phyloP scores from a whole-genome alignment of 1,139 yeast genomes.

The Geotrichum fermentans region DNA sequence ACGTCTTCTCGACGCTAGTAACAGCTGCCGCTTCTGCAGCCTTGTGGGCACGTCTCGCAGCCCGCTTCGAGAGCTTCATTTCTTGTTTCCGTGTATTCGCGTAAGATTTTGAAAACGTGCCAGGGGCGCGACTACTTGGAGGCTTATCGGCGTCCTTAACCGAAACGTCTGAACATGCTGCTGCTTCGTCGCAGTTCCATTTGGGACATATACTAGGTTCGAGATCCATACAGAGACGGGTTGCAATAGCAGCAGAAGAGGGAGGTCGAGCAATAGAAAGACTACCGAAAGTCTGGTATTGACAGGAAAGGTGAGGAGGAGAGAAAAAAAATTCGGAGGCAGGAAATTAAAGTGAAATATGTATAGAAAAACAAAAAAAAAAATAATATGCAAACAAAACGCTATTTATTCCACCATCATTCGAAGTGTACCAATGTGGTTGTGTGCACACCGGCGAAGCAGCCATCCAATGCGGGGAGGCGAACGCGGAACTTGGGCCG shows the following conservation, averaged over 20 bases:
- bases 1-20: not conserved
- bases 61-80: not conserved
- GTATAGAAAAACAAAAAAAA: not conserved
- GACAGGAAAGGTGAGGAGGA: not conserved
- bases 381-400: not conserved
- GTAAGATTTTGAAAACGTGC: slow-evolving; percentile 31
- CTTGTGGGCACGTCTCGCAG: not conserved
- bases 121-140: slow-evolving; percentile 35
- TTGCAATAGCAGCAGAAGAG: not conserved
- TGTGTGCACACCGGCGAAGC: too few species aligned
- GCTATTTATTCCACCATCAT: not conserved
- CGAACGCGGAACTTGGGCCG: too few species aligned
- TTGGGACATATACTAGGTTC: slow-evolving; percentile 8
- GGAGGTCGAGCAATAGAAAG: not conserved
- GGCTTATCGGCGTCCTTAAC: not conserved
- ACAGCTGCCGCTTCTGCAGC: not conserved
- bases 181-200: slow-evolving; percentile 2
- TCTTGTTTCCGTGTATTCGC: not conserved
- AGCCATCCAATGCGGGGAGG: too few species aligned
- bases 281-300: too few species aligned
- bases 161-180: slow-evolving; percentile 5
- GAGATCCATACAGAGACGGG: slow-evolving; percentile 7
- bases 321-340: not conserved
- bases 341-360: not conserved
- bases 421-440: too few species aligned